A percentile compares a stretch with the other conserved stretches of the same genome.
Evolutionary conservation across 2,329 filamentous ascomycete genomes (phyloP).

Genomic region (Trichoderma hamatum): DNA sequence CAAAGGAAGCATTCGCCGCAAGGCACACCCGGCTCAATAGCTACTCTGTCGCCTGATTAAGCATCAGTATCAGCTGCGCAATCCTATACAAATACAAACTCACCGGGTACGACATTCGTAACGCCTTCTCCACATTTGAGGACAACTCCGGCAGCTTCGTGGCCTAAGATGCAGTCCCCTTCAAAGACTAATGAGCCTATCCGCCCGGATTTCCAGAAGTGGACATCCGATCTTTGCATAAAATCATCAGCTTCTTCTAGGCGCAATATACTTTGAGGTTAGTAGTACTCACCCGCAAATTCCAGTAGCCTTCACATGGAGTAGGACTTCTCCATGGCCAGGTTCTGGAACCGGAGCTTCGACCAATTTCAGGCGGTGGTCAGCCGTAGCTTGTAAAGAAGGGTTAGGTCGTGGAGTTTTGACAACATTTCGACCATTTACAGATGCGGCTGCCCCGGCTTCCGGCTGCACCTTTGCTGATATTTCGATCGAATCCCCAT

Average conservation of each 20-base stretch:
- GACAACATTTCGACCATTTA: not conserved
- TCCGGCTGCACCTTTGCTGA: not conserved
- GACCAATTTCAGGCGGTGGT: constrained; percentile 8
- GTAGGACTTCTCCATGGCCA: not conserved
- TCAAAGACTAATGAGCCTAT: constrained; percentile 16
- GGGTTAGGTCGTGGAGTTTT: not conserved
- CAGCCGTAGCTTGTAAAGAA: constrained; percentile 16
- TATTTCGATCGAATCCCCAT: not conserved
- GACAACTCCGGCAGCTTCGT: constrained; percentile 13
- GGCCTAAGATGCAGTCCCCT: constrained; percentile 14
- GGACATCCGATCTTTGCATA: constrained; percentile 6
- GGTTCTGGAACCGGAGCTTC: not conserved
- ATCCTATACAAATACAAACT: not conserved
- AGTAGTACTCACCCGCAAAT: constrained; percentile 8
- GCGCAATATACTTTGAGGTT: not conserved
- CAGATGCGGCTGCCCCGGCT: not conserved
- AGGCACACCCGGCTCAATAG: constrained; percentile 11
- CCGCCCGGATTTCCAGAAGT: constrained; percentile 20
- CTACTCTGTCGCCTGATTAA: not conserved
- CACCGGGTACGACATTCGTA: constrained; percentile 5
- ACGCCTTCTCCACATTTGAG: constrained; percentile 15
- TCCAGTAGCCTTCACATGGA: constrained; percentile 7
- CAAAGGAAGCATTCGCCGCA: constrained; percentile 17
- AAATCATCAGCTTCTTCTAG: not conserved
- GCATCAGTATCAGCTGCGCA: not conserved